Base-by-base conservation (phyloP, 2,329 filamentous ascomycete genomes). In the Zasmidium citrigriseum region DNA sequence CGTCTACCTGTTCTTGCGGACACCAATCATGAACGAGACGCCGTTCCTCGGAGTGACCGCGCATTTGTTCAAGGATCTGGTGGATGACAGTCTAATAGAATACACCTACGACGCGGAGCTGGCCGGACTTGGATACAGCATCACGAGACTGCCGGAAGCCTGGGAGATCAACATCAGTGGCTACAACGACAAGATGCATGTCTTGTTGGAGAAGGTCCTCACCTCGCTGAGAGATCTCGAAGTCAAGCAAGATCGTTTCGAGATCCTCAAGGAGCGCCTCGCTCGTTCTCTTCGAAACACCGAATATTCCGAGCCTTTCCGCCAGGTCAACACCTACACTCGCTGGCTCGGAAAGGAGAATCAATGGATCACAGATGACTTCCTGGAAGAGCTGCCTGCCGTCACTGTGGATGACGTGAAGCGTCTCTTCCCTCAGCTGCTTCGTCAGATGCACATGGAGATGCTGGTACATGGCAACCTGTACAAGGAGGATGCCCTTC, bases 61-160 rank as follows among this genome's bases (percentile, higher is more conserved):
- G 2, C 86, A 86, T 57, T 76, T 99, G 4, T 97, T 91, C 72
- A 89, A 89, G 2, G 90, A 95, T 65, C 80, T 98, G 18, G 91
- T 99, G 16, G 84, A 89, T 55, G 95, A 99, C 75, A 90, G 90
- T 1, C 77, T 99, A 23, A 90, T 90, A 54, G 93, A 97, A 72
- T 98, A 96, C 73, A 90, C 93, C 0, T 99, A 99, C 69, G 93
- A 97, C 74, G 95, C 95, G 0, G 93, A 98, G 70, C 84, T 99
- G 59, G 91, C 95, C 7, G 95, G 95, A 0, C 76, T 99, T 46
- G 85, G 90, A 60, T 98, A 98, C 72, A 86, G 84, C 41, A 84
- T 98, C n/a, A 81, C 81, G 3, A 83, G 89, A 23, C 89, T 90
- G 68, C 82, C 84, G 3, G 83, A 86, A 27, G 93, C 93, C 0